Evolutionary conservation across 306 rosid species (phyloP), one percentile per base, ranked within the genome.

Genomic region (Rubus parviflorus): DNA sequence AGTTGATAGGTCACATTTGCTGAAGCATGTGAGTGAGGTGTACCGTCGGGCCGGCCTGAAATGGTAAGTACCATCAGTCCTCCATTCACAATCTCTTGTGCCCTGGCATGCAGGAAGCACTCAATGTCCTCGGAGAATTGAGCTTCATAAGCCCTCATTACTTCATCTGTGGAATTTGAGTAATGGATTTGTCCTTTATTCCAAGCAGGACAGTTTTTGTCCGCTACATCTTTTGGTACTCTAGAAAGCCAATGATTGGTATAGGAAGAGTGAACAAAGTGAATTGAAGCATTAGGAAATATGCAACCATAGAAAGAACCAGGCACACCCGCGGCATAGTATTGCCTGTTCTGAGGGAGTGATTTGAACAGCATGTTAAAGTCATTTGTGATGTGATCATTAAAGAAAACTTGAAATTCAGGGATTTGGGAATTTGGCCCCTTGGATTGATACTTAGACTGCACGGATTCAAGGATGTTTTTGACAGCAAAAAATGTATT

Each of bases 371-470:
- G 89, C n/a, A 62, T 42, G 75, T 83, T 83, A 82, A 86, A 86
- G 63, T 86, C 89, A 54, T 86, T 86, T n/a, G 68, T 10, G 68
- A 52, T 25, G 17, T 78, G 85, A 35, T 85, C 89, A 43, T 80
- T 82, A 30, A 80, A 82, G 52, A 80, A 62, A 4, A 82, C 83
- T 16, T 86, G 89, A 22, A 86, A 83, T 42, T 83, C 79, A 0
- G 72, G 80, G 15, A 56, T 43, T 2, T 48, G 17, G n/a, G 75
- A 60, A 54, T 42, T 10, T 19, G 46, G 81, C 4, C 49, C 73
- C 16, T 74, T 22, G 22, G 5, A 11, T 46, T 47, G 61, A 6
- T 20, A 67, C 48, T 74, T 84, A 2, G 11, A 9, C 52, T 68
- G 65, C 23, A 85, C 72, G 5, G 85, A 76, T 48, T 79, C 69